Evolutionary conservation across 2,329 filamentous ascomycete genomes (phyloP), one percentile per base, ranked within the genome.

Genomic region (Clarireedia homoeocarpa): DNA sequence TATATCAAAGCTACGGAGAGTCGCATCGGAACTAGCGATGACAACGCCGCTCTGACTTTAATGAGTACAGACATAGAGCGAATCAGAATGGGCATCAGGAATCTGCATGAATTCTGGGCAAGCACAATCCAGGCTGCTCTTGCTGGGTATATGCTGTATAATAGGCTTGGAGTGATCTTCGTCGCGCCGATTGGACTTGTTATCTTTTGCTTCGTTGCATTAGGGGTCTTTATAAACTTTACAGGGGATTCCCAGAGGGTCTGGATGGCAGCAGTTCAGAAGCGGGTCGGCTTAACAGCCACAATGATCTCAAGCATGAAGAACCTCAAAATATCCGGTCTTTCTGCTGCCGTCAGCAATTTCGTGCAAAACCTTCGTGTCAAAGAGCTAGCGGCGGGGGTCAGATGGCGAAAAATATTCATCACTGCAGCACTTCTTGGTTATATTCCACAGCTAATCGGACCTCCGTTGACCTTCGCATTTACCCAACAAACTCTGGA

Each of bases 1-100:
- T 82, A 76, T 61, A 71, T 72, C 23, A 77, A 77, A 61, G 75
- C 74, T 0, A 57, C 73, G 0, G 60, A 66, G 1, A 56, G 74
- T 17, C 63, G 51, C 4, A 57, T 61, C 14, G 55, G 56, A 34
- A 53, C 53, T 12, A 14, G 40, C 2, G 56, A 59, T 24, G 46
- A 61, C 17, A 58, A 44, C 3, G 54, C 57, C 4, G 56, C 64
- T 4, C 27, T 66, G 6, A 66, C 65, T 6, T 53, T 66, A 48
- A 66, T 66, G 65, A 64, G 62, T 51, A 59, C 60, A 9, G 64
- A 66, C 46, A 53, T 66, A 23, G 58, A 65, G 36, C 56, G 63
- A 36, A 61, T 48, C 15, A 38, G 23, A 17, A 34, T 52, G n/a
- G 50, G 38, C 10, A 17, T 52, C 14, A 26, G 24, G 44, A 15